A percentile compares a stretch with the other conserved stretches of the same genome.
phyloP scores from a whole-genome alignment of 225 moss, liverwort and hornwort genomes.

The Physcomitrellopsis africana region DNA sequence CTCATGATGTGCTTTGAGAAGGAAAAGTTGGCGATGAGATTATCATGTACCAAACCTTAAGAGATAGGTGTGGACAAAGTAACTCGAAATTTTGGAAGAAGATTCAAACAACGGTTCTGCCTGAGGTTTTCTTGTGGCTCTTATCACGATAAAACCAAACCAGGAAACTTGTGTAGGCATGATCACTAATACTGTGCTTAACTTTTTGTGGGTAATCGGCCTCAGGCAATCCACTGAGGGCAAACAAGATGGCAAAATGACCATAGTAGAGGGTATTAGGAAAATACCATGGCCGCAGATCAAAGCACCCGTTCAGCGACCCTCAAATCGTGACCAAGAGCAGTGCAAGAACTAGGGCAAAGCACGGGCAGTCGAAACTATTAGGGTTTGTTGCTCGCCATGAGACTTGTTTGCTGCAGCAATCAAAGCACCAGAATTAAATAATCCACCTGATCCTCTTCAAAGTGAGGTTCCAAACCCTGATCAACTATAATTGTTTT shows the following conservation, averaged over 20 bases:
- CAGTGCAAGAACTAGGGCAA: not conserved
- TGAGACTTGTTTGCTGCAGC: not conserved
- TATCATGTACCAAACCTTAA: not conserved
- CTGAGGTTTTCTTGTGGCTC: not conserved
- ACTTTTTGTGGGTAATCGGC: not conserved
- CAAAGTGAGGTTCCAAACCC: not conserved
- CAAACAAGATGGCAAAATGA: not conserved
- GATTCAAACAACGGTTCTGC: not conserved
- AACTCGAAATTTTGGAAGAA: not conserved
- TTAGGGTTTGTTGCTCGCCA: not conserved
- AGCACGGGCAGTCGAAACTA: not conserved
- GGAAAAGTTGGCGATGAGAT: not conserved
- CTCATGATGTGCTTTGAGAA: not conserved
- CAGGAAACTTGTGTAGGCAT: not conserved
- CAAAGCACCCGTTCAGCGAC: not conserved
- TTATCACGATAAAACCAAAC: not conserved
- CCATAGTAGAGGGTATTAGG: not conserved
- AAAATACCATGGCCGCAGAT: constrained; percentile 27
- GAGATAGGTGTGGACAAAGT: not conserved
- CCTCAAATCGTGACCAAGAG: constrained; percentile 2
- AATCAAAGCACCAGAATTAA: not conserved
- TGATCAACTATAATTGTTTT: too few species aligned
- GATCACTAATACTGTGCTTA: not conserved
- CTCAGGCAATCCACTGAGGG: not conserved
- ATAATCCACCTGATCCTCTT: not conserved